These are phyloP conservation scores for Quercus alba DNA, from an alignment of 306 rosid species.

Conservation along the genomic window DNA sequence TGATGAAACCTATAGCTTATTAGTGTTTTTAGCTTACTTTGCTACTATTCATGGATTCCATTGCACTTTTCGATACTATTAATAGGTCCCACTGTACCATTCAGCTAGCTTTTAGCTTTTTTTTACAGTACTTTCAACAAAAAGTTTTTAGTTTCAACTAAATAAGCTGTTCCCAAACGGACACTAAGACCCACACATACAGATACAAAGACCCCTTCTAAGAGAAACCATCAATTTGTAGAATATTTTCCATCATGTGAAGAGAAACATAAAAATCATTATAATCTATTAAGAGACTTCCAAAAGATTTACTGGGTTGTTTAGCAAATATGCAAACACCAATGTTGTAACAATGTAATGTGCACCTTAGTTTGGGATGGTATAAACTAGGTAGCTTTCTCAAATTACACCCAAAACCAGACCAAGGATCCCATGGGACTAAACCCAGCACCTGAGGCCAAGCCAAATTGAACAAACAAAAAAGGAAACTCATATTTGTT, in stretches of 20 bases:
- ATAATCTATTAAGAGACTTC: not conserved
- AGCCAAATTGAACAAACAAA: not conserved
- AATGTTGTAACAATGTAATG: not conserved
- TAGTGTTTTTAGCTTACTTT: no score
- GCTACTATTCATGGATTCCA: no score
- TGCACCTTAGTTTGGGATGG: not conserved
- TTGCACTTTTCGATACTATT: no score
- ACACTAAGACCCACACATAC: not conserved
- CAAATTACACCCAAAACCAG: not conserved
- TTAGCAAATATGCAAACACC: not conserved
- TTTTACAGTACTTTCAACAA: no score
- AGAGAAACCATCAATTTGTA: not conserved
- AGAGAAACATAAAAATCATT: not conserved
- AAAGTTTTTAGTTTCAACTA: no score
- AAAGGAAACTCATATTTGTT: not conserved
- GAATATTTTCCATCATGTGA: not conserved
- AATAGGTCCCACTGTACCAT: no score
- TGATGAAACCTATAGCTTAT: no score
- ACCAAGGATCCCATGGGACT: not conserved
- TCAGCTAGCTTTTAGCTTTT: no score
- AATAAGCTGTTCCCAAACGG: no score
- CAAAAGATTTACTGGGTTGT: not conserved
- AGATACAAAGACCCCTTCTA: not conserved
- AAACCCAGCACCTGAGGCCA: not conserved
- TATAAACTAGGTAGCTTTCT: not conserved